These are phyloP conservation scores for Mediolabrus comicus DNA, from an alignment of 108 stramenopile genomes.

Conservation along the genomic window DNA sequence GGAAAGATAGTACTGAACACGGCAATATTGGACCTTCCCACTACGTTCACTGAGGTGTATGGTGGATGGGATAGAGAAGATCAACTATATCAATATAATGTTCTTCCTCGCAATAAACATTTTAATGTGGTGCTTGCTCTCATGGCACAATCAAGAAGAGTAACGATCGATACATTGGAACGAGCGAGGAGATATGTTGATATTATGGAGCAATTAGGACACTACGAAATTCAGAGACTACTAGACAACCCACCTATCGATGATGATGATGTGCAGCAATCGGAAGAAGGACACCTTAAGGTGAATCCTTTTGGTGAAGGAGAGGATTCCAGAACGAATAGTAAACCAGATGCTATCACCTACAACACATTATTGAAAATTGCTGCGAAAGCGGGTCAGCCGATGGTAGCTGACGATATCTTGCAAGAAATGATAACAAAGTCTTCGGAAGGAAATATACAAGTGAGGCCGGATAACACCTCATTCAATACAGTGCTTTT, in stretches of 20 bases:
- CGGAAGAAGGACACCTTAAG: neutral
- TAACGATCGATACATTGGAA: constrained; percentile 4
- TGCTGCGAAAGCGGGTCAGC: constrained; percentile 22
- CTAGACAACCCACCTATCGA: constrained; percentile 2
- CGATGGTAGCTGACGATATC: constrained; percentile 32
- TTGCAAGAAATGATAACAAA: constrained; percentile 35
- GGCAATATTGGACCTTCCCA: neutral
- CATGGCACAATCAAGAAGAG: constrained; percentile 16
- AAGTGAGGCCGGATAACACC: constrained; percentile 29
- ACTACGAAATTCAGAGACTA: constrained; percentile 2
- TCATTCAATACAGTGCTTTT: constrained; percentile 45
- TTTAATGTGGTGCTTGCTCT: constrained; percentile 34
- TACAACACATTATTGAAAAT: constrained; percentile 48
- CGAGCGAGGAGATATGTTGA: constrained; percentile 18
- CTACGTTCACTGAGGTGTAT: neutral
- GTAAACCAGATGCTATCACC: constrained; percentile 41
- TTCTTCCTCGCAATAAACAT: constrained; percentile 26
- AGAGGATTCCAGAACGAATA: constrained; percentile 5
- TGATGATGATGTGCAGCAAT: neutral
- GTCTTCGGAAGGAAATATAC: constrained; percentile 4
- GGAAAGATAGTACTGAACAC: neutral
- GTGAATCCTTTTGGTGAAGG: neutral
- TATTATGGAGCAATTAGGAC: constrained; percentile 24
- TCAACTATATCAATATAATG: constrained; percentile 14
- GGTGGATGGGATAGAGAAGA: neutral